Percentiles rank a stretch among this genome's conserved stretches.
phyloP scores from a whole-genome alignment of 2,329 filamentous ascomycete species.

The Exophiala sp. region DNA sequence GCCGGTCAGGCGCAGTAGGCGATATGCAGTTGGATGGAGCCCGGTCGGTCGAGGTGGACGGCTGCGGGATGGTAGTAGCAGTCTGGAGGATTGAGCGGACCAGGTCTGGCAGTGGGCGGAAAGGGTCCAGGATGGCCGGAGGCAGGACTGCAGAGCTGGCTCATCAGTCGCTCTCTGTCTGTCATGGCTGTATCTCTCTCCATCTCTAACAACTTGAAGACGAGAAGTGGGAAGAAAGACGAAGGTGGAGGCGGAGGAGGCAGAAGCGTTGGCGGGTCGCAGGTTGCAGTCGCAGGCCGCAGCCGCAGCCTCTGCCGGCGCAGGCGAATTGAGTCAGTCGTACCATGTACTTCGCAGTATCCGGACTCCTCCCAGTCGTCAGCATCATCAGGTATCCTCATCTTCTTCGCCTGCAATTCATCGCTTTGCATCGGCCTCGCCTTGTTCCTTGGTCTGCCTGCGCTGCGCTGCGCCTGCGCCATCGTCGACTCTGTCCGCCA shows the following conservation, averaged over 20 bases:
- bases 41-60: conserved; percentile 4
- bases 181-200: too few relatives aligned
- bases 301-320: neutral
- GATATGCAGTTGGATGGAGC: conserved; percentile 22
- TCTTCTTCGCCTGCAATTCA: neutral
- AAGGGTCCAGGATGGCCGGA: neutral
- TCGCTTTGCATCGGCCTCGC: neutral
- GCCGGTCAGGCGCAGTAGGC: conserved; percentile 22
- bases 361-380: neutral
- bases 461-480: neutral
- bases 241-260: conserved; percentile 6
- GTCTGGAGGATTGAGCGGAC: conserved; percentile 1
- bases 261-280: conserved; percentile 4
- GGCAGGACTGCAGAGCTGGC: neutral
- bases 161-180: too few relatives aligned
- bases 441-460: too few relatives aligned
- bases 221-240: neutral
- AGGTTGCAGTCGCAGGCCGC: conserved; percentile 8
- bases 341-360: too few relatives aligned
- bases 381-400: neutral
- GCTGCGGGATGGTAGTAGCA: conserved; percentile 8
- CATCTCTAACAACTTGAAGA: too few relatives aligned
- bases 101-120: neutral
- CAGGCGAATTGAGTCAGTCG: neutral
- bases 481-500: too few relatives aligned